A percentile compares a stretch with the other conserved stretches of the same genome.
Conservation (phyloP, 805 yeast genomes). For the Metschnikowia lachancei region DNA sequence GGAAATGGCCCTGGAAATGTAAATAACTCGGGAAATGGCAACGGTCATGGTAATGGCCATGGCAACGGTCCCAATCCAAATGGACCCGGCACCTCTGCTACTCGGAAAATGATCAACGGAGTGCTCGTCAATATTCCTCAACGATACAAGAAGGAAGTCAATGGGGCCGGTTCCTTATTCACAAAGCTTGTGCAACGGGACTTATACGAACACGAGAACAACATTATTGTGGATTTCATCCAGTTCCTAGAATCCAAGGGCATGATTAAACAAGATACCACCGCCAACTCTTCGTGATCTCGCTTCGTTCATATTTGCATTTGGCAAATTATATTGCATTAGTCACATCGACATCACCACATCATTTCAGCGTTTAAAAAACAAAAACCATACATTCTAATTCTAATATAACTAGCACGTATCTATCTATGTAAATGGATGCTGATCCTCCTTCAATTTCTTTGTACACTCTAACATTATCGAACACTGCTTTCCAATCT, state of each 20-base stretch:
- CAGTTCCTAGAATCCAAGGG: conserved; percentile 33
- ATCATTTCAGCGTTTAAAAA: no score
- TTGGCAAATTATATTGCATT: no score
- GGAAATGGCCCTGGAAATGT: not conserved
- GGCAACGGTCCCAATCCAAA: not conserved
- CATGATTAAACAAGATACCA: conserved; percentile 22
- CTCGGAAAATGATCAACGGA: conserved; percentile 16
- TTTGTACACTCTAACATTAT: conserved; percentile 72
- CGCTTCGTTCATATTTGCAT: no score
- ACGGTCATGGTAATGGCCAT: not conserved
- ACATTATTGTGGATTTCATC: conserved; percentile 39
- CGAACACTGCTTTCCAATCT: conserved; percentile 74
- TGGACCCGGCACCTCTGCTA: not conserved
- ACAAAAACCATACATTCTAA: no score
- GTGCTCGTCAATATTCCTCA: conserved; percentile 18
- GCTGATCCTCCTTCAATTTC: conserved; percentile 55
- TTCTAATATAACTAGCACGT: no score
- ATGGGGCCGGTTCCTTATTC: conserved; percentile 16
- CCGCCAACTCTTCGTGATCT: not conserved
- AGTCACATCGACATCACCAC: no score
- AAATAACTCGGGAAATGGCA: not conserved
- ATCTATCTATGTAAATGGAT: conserved; percentile 5
- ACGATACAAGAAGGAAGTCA: conserved; percentile 14
- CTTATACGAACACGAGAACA: conserved; percentile 40
- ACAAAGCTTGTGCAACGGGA: conserved; percentile 37